Percentiles rank a stretch among this genome's conserved stretches.
Conservation (phyloP, 352 stramenopile genomes). For the Thalassiosira exigua region DNA sequence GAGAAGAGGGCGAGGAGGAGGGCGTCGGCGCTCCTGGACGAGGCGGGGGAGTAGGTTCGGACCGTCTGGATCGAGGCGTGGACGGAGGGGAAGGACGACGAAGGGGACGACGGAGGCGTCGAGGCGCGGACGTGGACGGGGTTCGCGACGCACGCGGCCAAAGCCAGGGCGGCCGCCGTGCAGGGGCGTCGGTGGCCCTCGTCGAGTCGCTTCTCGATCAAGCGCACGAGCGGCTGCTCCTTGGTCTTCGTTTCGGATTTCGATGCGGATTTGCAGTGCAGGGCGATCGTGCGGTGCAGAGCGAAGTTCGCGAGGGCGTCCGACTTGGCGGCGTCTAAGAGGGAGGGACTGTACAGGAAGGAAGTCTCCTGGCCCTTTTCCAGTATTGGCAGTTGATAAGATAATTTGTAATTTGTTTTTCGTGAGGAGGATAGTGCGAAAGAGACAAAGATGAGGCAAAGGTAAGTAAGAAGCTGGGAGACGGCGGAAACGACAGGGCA, state of each 20-base stretch:
- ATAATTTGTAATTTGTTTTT: no score
- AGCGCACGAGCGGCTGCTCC: constrained; percentile 39
- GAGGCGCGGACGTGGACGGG: constrained; percentile 19
- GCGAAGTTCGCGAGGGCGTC: constrained; percentile 61
- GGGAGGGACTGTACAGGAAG: constrained; percentile 68
- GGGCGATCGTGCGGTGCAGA: constrained; percentile 68
- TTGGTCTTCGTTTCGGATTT: constrained; percentile 28
- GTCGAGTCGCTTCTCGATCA: constrained; percentile 42
- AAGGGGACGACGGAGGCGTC: constrained; percentile 8
- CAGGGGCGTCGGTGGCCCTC: constrained; percentile 17
- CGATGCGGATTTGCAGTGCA: constrained; percentile 60
- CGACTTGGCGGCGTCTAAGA: constrained; percentile 52
- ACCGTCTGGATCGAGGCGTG: constrained; percentile 61
- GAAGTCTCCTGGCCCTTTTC: constrained; percentile 61
- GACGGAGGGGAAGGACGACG: constrained; percentile 40
- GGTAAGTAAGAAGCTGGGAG: no score
- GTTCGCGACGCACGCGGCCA: constrained; percentile 68
- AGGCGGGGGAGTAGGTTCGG: constrained; percentile 51
- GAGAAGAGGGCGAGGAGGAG: constrained; percentile 62
- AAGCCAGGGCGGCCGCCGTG: constrained; percentile 48
- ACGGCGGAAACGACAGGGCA: no score
- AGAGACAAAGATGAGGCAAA: no score
- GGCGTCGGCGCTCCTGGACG: constrained; percentile 38
- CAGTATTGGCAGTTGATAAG: no score
- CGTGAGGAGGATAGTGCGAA: no score